Evolutionary conservation across 345 rosid species (phyloP).

Genomic region (Eucalyptus grandis): DNA sequence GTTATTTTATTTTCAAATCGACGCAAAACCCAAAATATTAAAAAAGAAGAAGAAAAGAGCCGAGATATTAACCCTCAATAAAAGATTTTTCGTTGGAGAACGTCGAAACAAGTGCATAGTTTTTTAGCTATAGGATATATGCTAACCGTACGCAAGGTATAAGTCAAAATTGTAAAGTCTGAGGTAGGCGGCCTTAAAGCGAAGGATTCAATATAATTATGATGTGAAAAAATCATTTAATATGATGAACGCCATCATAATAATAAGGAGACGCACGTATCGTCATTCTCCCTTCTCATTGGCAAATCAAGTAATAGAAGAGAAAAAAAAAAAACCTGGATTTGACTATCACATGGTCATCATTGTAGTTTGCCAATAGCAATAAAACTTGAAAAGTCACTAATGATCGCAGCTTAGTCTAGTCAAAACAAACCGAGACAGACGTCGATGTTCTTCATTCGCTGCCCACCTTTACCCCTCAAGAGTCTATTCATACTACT

Average conservation of each 20-base stretch:
- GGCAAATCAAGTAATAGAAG: background rate
- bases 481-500: background rate
- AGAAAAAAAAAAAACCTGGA: background rate
- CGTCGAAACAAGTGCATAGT: rapidly evolving
- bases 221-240: background rate
- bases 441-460: background rate
- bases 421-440: background rate
- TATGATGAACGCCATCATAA: background rate
- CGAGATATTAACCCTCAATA: rapidly evolving
- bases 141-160: too few relatives aligned
- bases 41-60: too few relatives aligned
- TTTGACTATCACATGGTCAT: background rate
- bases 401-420: background rate
- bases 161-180: background rate
- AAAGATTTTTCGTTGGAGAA: too few relatives aligned
- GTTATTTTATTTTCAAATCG: too few relatives aligned
- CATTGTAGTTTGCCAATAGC: background rate
- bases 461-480: background rate
- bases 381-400: background rate
- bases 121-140: too few relatives aligned
- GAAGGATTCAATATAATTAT: too few relatives aligned
- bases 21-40: too few relatives aligned
- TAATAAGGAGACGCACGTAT: background rate
- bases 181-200: background rate
- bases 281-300: background rate